Evolutionary conservation across 768 basidiomycete species (phyloP).

Genomic region (Lactarius hatsudake): DNA sequence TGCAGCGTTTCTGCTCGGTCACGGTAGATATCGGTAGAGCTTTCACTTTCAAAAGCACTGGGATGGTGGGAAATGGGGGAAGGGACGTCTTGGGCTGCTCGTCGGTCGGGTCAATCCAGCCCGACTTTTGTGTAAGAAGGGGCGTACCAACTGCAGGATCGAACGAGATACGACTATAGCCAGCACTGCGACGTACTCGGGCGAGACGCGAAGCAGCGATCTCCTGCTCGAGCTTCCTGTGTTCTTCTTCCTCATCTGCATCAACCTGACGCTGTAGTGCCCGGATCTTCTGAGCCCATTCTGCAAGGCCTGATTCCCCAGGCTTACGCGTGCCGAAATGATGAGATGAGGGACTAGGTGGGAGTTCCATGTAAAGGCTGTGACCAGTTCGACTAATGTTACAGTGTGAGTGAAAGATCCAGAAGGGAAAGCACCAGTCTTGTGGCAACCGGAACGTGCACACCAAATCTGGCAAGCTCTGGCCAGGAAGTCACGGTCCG

Average conservation of each 20-base stretch:
- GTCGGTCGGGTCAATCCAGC: slow-evolving; percentile 14
- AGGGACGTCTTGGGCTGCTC: slow-evolving; percentile 1
- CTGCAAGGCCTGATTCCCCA: slow-evolving; percentile 61
- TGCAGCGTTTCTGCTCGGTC: slow-evolving; percentile 17
- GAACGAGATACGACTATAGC: slow-evolving; percentile 38
- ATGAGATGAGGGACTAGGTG: slow-evolving; percentile 19
- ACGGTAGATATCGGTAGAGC: not conserved
- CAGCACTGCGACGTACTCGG: slow-evolving; percentile 43
- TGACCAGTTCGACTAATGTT: not conserved
- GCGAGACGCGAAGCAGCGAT: slow-evolving; percentile 51
- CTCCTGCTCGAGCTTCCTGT: slow-evolving; percentile 59
- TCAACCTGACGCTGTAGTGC: slow-evolving; percentile 79
- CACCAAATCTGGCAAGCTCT: slow-evolving; percentile 12
- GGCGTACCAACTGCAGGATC: slow-evolving; percentile 35
- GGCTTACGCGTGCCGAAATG: slow-evolving; percentile 37
- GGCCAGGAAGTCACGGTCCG: not conserved
- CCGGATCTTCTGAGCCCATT: slow-evolving; percentile 81
- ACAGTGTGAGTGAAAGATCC: not conserved
- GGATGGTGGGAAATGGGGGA: not conserved
- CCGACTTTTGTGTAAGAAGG: slow-evolving; percentile 1
- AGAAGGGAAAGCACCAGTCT: not conserved
- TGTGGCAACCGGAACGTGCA: not conserved
- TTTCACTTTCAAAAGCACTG: not conserved
- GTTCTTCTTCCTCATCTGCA: slow-evolving; percentile 75
- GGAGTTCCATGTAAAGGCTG: slow-evolving; percentile 20